Evolutionary conservation across 2,329 filamentous ascomycete genomes (phyloP).

Genomic region (Blastomyces gilchristii): DNA sequence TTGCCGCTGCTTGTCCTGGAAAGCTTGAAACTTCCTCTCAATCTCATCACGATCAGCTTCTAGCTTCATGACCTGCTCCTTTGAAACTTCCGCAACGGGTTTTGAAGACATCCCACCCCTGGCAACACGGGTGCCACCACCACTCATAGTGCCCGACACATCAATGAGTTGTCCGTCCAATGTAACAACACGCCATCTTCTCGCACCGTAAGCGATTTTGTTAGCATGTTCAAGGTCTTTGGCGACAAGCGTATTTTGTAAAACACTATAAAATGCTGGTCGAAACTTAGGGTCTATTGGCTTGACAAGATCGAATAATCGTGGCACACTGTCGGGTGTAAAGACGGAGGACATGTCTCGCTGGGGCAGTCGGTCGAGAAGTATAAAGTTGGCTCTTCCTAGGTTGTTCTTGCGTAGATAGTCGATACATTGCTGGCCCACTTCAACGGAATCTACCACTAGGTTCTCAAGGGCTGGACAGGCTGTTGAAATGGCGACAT

Average conservation of each 20-base stretch:
- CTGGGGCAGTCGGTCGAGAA: slow-evolving; percentile 72
- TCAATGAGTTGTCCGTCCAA: slow-evolving; percentile 92
- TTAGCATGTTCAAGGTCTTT: slow-evolving; percentile 91
- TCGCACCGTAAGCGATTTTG: slow-evolving; percentile 87
- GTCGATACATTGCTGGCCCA: slow-evolving; percentile 95
- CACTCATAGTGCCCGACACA: slow-evolving; percentile 97
- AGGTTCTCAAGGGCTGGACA: slow-evolving; percentile 89
- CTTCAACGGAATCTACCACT: slow-evolving; percentile 91
- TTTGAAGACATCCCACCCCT: slow-evolving; percentile 96
- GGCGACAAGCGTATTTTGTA: slow-evolving; percentile 91
- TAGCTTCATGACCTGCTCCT: slow-evolving; percentile 78
- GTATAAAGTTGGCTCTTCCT: slow-evolving; percentile 92
- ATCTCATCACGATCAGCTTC: slow-evolving; percentile 77
- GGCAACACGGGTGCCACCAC: slow-evolving; percentile 82
- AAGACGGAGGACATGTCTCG: slow-evolving; percentile 69
- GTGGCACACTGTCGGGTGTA: slow-evolving; percentile 84
- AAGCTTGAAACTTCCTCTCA: slow-evolving; percentile 71
- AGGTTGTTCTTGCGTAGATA: slow-evolving; percentile 96
- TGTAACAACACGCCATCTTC: slow-evolving; percentile 91
- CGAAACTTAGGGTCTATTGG: slow-evolving; percentile 78
- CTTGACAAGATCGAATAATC: slow-evolving; percentile 85
- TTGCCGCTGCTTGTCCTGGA: slow-evolving; percentile 74
- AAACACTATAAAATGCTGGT: slow-evolving; percentile 87
- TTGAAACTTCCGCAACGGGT: slow-evolving; percentile 72
- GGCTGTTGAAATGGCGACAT: slow-evolving; percentile 95